These are phyloP conservation scores for Pholiota conissans DNA, from an alignment of 768 basidiomycete genomes.

Conservation along the genomic window DNA sequence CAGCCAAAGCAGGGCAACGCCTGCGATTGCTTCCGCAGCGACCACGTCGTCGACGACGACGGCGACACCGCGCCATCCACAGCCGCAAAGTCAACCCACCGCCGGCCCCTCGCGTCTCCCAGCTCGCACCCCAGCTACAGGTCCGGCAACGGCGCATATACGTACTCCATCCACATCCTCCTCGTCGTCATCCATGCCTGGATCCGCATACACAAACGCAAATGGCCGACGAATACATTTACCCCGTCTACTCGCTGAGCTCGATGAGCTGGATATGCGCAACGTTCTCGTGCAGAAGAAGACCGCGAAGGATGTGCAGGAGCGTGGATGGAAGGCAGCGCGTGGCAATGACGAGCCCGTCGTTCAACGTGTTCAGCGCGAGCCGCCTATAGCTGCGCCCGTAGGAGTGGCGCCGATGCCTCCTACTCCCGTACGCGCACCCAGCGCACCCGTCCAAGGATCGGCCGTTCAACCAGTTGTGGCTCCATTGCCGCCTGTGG, in stretches of 20 bases:
- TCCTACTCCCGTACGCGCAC: too few relatives aligned
- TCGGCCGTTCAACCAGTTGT: too few relatives aligned
- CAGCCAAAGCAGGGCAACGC: too few relatives aligned
- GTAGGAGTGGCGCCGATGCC: too few relatives aligned
- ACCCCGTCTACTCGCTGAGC: not conserved
- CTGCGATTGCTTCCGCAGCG: too few relatives aligned
- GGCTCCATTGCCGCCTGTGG: not conserved
- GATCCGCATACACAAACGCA: not conserved
- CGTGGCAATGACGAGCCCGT: too few relatives aligned
- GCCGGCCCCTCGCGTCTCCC: not conserved
- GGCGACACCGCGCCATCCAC: not conserved
- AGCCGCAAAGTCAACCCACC: not conserved
- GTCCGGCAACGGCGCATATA: not conserved
- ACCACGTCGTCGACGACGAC: too few relatives aligned
- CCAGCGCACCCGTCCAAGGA: too few relatives aligned
- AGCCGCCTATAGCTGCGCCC: too few relatives aligned
- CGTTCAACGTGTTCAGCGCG: too few relatives aligned
- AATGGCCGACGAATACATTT: not conserved
- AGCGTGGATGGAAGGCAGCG: too few relatives aligned
- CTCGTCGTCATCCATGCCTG: not conserved
- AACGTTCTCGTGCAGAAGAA: not conserved
- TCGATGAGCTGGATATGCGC: not conserved
- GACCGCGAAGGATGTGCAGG: too few relatives aligned
- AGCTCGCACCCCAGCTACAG: not conserved
- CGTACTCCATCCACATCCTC: not conserved